Evolutionary conservation across 257 asterid species (phyloP).

Genomic region (Avicennia marina): DNA sequence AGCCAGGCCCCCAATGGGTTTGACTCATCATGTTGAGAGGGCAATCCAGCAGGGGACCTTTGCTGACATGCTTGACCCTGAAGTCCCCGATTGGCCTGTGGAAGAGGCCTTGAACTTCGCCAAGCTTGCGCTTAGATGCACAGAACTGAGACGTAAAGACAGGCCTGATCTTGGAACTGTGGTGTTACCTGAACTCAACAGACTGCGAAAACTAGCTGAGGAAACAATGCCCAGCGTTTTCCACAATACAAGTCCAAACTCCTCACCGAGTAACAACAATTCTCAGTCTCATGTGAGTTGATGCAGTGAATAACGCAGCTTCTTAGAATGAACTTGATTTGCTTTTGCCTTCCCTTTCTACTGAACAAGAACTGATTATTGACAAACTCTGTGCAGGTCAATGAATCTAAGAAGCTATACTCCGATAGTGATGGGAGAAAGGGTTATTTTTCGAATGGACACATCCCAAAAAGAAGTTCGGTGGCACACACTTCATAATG

Average conservation of each 20-base stretch:
- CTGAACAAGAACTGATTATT: background rate
- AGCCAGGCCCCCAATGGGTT: background rate
- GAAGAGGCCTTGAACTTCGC: constrained; percentile 15
- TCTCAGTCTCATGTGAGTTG: constrained; percentile 40
- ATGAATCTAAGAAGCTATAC: no score
- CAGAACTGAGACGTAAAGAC: background rate
- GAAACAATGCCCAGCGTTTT: constrained; percentile 26
- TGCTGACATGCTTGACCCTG: constrained; percentile 17
- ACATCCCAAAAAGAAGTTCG: no score
- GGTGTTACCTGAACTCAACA: background rate
- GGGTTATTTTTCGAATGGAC: no score
- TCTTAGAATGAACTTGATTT: background rate
- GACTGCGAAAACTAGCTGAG: background rate
- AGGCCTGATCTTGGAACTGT: background rate
- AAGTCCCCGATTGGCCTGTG: constrained; percentile 11
- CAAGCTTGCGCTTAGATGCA: background rate
- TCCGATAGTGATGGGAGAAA: no score
- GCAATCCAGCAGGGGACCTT: constrained; percentile 11
- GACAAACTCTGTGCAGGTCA: no score
- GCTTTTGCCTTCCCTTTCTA: background rate
- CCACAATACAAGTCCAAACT: constrained; percentile 15
- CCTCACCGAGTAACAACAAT: constrained; percentile 17
- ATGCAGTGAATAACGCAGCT: background rate
- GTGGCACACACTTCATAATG: no score
- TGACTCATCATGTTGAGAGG: background rate